Base-by-base conservation (phyloP, 2,329 filamentous ascomycete species). In the Fusarium sp. region DNA sequence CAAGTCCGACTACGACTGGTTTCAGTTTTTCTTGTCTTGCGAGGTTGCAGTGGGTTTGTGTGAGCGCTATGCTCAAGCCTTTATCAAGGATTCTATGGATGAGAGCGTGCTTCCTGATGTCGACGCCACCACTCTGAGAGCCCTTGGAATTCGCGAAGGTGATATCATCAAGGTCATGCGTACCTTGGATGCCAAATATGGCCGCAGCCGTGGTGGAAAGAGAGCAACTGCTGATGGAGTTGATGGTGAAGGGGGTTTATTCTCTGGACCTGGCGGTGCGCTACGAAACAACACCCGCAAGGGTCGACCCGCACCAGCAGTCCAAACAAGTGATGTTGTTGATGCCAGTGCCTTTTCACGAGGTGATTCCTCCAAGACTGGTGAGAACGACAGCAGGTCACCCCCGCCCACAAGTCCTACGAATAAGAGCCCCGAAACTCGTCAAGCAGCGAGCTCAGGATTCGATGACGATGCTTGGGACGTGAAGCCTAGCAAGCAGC, bases 381-480 rank as follows among this genome's bases (percentile, higher is more conserved):
- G 69, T 8, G 70, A 71, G 11, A 70, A 77, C 33, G 77, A 69
- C 12, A 59, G 71, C 44, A 76, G 74, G 35, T 78, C 78, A 10
- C 64, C 77, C 30, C 43, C 74, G 23, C 63, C 74, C 8, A 60
- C 69, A 21, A 79, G 78, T 57, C 67, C 77, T 9, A 38, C 81
- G 77, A 68, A 81, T 78, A 67, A 82, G 78, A 67, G 69, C 18
- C 75, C 79, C 42, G 80, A 79, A 57, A 64, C 74, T 58, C 74
- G 72, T 33, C 72, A 69, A 61, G 44, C 68, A 42, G 32, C 69
- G 19, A 74, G 75, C 33, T 85, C 86, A 67, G 94, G 94, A 6
- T 98, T 98, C 79, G 96, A 99, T 58, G 96, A 98, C 79, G 94
- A 98, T 85, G 96, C 96, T 13, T 99, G 96, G 96, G 94, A 97